Evolutionary conservation across 306 rosid species (phyloP).

Genomic region (Vachellia pachyceras): DNA sequence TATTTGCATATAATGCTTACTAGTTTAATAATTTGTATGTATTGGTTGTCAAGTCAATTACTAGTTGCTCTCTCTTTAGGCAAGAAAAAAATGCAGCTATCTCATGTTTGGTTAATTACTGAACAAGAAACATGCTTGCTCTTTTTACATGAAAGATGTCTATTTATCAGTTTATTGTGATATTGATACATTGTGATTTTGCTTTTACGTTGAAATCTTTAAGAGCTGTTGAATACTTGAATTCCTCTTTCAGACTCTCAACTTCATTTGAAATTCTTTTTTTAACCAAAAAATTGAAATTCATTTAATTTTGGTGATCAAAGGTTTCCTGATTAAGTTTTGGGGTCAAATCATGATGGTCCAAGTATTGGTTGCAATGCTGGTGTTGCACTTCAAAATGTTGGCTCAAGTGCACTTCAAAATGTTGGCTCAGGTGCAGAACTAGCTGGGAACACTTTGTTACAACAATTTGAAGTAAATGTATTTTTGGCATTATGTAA

Average conservation of each 20-base stretch:
- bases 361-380: not conserved
- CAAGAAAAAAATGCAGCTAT: not conserved
- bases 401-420: no score
- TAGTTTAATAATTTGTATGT: not conserved
- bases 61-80: not conserved
- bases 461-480: not conserved
- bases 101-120: not conserved
- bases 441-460: not conserved
- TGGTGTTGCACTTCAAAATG: not conserved
- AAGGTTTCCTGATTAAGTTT: not conserved
- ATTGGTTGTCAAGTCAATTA: not conserved
- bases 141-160: not conserved
- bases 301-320: not conserved
- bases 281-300: not conserved
- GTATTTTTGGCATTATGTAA: no score
- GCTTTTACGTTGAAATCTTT: not conserved
- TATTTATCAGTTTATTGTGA: not conserved
- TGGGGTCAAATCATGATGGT: not conserved
- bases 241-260: not conserved
- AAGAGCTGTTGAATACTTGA: not conserved
- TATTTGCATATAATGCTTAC: not conserved
- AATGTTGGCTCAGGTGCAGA: slow-evolving; percentile 11
- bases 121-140: not conserved
- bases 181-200: not conserved
- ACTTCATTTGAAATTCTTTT: not conserved